Percentiles rank a stretch among this genome's conserved stretches.
These are phyloP conservation scores for Penicillium canescens DNA, from an alignment of 495 filamentous ascomycete genomes.

Conservation along the genomic window DNA sequence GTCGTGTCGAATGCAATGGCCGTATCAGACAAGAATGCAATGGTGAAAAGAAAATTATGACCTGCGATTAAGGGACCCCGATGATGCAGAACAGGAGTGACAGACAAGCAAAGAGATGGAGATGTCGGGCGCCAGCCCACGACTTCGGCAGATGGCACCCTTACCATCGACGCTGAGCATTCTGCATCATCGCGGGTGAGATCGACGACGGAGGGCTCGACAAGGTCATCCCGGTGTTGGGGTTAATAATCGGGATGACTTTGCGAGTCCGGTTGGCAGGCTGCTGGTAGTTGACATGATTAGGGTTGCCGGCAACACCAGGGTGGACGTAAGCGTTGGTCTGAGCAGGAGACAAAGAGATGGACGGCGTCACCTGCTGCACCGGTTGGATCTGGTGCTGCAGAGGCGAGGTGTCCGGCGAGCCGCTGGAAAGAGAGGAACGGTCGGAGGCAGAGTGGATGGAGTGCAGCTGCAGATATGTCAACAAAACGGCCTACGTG, in stretches of 20 bases:
- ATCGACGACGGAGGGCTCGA: constrained; percentile 90
- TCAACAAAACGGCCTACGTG: constrained; percentile 13
- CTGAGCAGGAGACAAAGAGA: constrained; percentile 74
- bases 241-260: constrained; percentile 98
- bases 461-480: constrained; percentile 66
- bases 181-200: constrained; percentile 84
- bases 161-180: constrained; percentile 65
- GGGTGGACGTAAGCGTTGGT: constrained; percentile 67
- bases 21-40: constrained; percentile 33
- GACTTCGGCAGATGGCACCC: constrained; percentile 27
- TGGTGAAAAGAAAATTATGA: constrained; percentile 34
- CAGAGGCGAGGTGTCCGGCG: constrained; percentile 86
- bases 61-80: constrained; percentile 42
- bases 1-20: constrained; percentile 39
- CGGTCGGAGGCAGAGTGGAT: constrained; percentile 91
- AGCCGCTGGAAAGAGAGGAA: constrained; percentile 90
- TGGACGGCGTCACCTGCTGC: constrained; percentile 72
- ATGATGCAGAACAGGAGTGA: constrained; percentile 43
- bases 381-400: constrained; percentile 75
- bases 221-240: constrained; percentile 82
- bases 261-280: constrained; percentile 87
- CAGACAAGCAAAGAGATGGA: constrained; percentile 34
- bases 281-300: constrained; percentile 79
- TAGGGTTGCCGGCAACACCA: constrained; percentile 48
- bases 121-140: constrained; percentile 24